Evolutionary conservation across 306 rosid genomes (phyloP), one percentile per base, ranked within the genome.

Genomic region (Sicyos baderoa): DNA sequence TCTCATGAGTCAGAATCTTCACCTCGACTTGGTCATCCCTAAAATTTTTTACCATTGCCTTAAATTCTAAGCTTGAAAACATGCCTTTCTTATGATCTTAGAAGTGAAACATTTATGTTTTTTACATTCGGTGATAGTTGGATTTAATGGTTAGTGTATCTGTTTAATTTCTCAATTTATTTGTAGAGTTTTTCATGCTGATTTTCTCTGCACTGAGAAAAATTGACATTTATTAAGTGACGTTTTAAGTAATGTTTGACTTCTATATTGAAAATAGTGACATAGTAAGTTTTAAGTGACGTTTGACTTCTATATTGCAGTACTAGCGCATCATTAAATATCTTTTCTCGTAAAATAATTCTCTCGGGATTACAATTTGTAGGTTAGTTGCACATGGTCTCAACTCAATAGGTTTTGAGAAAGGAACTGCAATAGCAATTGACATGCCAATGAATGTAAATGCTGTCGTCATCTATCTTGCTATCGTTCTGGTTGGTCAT

Each of bases 381-480:
- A 89, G 99, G 99, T 79, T 86, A 73, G 94, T 88, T 54, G 97
- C 99, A 10, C 78, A 85, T 78, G 96, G 88, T 71, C 83, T 93
- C 51, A 74, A 82, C 76, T 82, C 86, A 27, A 79, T 88, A 80
- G 87, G 79, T 50, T 79, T 93, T 76, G 94, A 84, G 81, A 80
- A 80, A 54, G 96, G 99, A 82, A 86, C 94, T 78, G 89, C 99
- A 75, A 79, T 93, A 72, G 97, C 97, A 9, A 89, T 93, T 78
- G 91, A 90, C 79, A 93, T 93, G 99, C 96, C 91, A 65, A 93
- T 93, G 99, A 70, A 84, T 84, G 89, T 82, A 75, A 80, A 57
- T 65, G 84, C 97, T n/a, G 84, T 90, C 62, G 82, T 90, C 77
- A 88, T 88, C 87, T 93, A 93, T 87, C 84, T 93, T 50, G 95